These are phyloP conservation scores for Botrytis fabae DNA, from an alignment of 2,329 filamentous ascomycete genomes.

Conservation along the genomic window DNA sequence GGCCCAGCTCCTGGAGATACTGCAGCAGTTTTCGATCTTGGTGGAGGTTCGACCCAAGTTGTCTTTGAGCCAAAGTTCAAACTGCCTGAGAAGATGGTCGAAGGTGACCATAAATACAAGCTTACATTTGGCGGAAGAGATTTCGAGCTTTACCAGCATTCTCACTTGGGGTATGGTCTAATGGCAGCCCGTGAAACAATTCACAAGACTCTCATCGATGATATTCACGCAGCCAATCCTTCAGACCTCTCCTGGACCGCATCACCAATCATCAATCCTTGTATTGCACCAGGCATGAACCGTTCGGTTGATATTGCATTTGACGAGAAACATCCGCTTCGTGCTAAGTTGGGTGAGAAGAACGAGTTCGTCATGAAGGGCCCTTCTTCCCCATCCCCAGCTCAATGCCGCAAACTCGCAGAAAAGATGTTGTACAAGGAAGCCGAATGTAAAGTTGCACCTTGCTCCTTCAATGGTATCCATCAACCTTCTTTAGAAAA, in stretches of 20 bases:
- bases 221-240: constrained; percentile 64
- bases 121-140: constrained; percentile 86
- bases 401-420: constrained; percentile 85
- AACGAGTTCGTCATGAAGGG: constrained; percentile 85
- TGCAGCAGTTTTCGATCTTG: constrained; percentile 92
- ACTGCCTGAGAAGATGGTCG: constrained; percentile 80
- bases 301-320: constrained; percentile 73
- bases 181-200: constrained; percentile 92
- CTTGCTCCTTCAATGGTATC: constrained; percentile 98
- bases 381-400: constrained; percentile 70
- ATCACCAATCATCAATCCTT: constrained; percentile 76
- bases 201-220: constrained; percentile 72
- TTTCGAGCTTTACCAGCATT: constrained; percentile 96
- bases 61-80: constrained; percentile 97
- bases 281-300: constrained; percentile 77
- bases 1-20: constrained; percentile 86
- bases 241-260: constrained; percentile 66
- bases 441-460: constrained; percentile 73
- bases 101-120: constrained; percentile 94
- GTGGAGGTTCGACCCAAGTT: constrained; percentile 96
- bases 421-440: constrained; percentile 93
- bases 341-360: constrained; percentile 46
- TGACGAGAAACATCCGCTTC: constrained; percentile 61
- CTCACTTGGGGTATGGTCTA: constrained; percentile 92
- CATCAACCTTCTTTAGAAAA: constrained; percentile 90